These are phyloP conservation scores for Phylloporus sp. DNA, from an alignment of 768 basidiomycete species.

Conservation along the genomic window DNA sequence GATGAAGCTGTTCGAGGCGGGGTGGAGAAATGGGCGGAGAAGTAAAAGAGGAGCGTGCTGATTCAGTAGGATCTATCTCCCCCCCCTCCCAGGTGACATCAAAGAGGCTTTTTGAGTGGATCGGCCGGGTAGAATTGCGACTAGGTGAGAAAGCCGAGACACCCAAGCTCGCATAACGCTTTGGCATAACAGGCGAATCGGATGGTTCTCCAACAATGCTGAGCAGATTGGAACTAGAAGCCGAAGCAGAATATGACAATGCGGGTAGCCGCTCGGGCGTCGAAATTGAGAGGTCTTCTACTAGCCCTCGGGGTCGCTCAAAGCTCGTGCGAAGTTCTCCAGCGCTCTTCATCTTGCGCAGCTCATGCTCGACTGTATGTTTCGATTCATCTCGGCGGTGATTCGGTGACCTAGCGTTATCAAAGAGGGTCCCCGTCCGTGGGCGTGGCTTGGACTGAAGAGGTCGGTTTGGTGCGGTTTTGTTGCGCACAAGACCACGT, in stretches of 20 bases:
- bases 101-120: constrained; percentile 45
- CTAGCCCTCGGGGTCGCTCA: constrained; percentile 24
- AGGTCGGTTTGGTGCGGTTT: constrained; percentile 65
- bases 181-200: constrained; percentile 37
- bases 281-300: constrained; percentile 27
- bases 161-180: constrained; percentile 69
- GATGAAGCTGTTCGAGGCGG: constrained; percentile 13
- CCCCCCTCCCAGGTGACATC: constrained; percentile 42
- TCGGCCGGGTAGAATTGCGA: constrained; percentile 34
- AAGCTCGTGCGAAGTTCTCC: constrained; percentile 60
- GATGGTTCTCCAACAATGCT: constrained; percentile 30
- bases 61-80: constrained; percentile 10
- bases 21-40: constrained; percentile 29
- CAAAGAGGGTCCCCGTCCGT: constrained; percentile 29
- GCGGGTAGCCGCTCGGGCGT: constrained; percentile 40
- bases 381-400: constrained; percentile 38
- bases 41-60: constrained; percentile 21
- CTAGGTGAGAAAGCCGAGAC: constrained; percentile 37
- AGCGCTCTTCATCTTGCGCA: constrained; percentile 85
- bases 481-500: constrained; percentile 60
- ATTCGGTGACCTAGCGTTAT: constrained; percentile 17
- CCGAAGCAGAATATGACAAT: constrained; percentile 55
- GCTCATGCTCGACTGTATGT: constrained; percentile 50
- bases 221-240: constrained; percentile 66
- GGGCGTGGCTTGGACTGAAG: constrained; percentile 44